Base-by-base conservation (phyloP, 2,329 filamentous ascomycete species). In the Fusarium secorum region DNA sequence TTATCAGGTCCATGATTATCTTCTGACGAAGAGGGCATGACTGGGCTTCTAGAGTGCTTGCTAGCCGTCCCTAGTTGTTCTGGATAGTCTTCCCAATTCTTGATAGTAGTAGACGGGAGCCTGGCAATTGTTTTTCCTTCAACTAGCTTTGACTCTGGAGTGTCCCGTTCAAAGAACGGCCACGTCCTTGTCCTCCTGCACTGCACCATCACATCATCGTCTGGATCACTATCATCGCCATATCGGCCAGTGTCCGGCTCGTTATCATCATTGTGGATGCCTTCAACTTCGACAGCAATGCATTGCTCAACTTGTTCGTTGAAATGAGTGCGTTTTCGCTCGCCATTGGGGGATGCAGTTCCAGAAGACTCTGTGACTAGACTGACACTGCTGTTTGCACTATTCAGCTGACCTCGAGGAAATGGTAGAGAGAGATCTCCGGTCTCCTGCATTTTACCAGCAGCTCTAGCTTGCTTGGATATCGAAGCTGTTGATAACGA, bases 271-370 rank as follows among this genome's bases (percentile, higher is more conserved):
- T 97, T 96, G 22, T 42, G n/a, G 39, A 24, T 24, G 9, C 39
- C 39, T 42, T 42, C 39, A 74, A 90, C 87, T 35, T 98, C 95
- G 35, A 98, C 89, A 13, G 95, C 95, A 71, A 98, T 98, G 79
- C 94, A 98, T 79, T 98, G 95, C 79, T 95, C 91, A 4, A 98
- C 95, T 81, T 95, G 92, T 77, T 98, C 93, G 78, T 97, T 96
- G 80, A 98, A 98, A 78, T 97, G 93, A 72, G 98, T 98, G 79
- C 97, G 95, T 66, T 91, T 94, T 75, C 89, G 88, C 76, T 91
- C 90, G 11, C 87, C 80, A 83, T 88, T 81, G 64, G 94, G 81
- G 78, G 90, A 85, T 80, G 84, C 74, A 17, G 88, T 74, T 20
- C 91, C 91, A 1, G 94, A 97, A 0, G 92, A 92, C 8, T 89